Percentiles rank a stretch among this genome's conserved stretches.
Conservation (phyloP, 2,329 filamentous ascomycete species). For the Aureobasidium sp. region DNA sequence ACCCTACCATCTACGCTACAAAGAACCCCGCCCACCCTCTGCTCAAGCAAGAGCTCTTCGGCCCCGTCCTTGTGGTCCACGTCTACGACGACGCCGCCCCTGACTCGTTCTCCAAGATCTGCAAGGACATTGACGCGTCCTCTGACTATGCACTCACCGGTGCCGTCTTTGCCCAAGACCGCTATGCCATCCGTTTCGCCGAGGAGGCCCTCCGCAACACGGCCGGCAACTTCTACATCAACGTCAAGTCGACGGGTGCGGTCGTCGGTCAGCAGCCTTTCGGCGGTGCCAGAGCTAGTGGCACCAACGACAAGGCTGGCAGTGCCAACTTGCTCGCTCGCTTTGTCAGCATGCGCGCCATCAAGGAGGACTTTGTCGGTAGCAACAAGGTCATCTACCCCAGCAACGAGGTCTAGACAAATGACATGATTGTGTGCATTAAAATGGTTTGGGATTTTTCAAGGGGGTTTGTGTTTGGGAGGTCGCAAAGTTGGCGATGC, state of each 20-base stretch:
- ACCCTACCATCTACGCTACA: slow-evolving; percentile 75
- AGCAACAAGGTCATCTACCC: slow-evolving; percentile 45
- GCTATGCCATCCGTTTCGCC: slow-evolving; percentile 57
- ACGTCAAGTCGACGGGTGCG: slow-evolving; percentile 62
- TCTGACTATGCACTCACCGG: slow-evolving; percentile 74
- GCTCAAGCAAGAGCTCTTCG: slow-evolving; percentile 73
- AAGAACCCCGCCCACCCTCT: slow-evolving; percentile 67
- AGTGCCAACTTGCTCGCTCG: slow-evolving; percentile 45
- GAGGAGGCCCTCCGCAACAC: slow-evolving; percentile 65
- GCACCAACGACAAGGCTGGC: slow-evolving; percentile 53
- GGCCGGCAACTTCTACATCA: slow-evolving; percentile 80
- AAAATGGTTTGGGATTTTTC: too few species aligned
- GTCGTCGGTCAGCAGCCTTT: slow-evolving; percentile 37
- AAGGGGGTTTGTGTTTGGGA: background rate
- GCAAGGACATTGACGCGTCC: slow-evolving; percentile 60
- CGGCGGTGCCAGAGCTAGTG: slow-evolving; percentile 49
- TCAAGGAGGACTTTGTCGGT: slow-evolving; percentile 51
- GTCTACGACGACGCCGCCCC: slow-evolving; percentile 62
- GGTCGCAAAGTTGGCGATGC: background rate
- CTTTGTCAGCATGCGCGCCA: slow-evolving; percentile 50
- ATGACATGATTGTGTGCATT: background rate
- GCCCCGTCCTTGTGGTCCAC: slow-evolving; percentile 66
- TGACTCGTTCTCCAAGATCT: slow-evolving; percentile 53
- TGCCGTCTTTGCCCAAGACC: slow-evolving; percentile 65
- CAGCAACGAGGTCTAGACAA: slow-evolving; percentile 40